Percentiles rank a stretch among this genome's conserved stretches.
These are phyloP conservation scores for Waitea zeae DNA, from an alignment of 1,284 basidiomycete species.

Conservation along the genomic window DNA sequence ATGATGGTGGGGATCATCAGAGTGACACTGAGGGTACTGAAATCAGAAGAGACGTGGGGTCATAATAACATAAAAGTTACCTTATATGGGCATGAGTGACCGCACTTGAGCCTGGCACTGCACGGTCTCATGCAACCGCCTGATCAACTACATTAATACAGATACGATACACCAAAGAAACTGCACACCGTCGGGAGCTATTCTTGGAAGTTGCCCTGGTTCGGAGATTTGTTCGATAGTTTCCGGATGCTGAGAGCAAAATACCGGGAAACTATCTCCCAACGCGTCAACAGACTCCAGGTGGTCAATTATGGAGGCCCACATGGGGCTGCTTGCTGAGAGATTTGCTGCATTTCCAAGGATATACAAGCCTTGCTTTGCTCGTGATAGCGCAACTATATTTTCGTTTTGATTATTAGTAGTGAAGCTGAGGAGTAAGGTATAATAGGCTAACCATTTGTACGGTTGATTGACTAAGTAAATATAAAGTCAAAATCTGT, in stretches of 20 bases:
- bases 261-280: conserved; percentile 35
- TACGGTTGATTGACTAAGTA: conserved; percentile 33
- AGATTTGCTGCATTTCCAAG: conserved; percentile 47
- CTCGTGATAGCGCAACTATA: conserved; percentile 53
- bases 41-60: not conserved
- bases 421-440: no score
- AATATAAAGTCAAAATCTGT: not conserved
- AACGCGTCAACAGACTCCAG: conserved; percentile 27
- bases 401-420: conserved; percentile 13
- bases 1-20: conserved; percentile 38
- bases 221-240: conserved; percentile 20
- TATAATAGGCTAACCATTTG: conserved; percentile 28
- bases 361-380: conserved; percentile 54
- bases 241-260: conserved; percentile 40
- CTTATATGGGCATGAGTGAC: conserved; percentile 50
- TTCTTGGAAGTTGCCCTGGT: conserved; percentile 31
- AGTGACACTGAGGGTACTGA: conserved; percentile 35
- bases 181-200: conserved; percentile 38
- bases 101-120: conserved; percentile 40
- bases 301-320: conserved; percentile 38
- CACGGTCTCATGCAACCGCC: conserved; percentile 51
- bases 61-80: conserved; percentile 14
- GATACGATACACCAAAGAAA: not conserved
- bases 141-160: conserved; percentile 8
- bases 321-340: conserved; percentile 31